A percentile compares a stretch with the other conserved stretches of the same genome.
These are phyloP conservation scores for Oxytropis ochrocephala DNA, from an alignment of 306 rosid genomes.

Conservation along the genomic window DNA sequence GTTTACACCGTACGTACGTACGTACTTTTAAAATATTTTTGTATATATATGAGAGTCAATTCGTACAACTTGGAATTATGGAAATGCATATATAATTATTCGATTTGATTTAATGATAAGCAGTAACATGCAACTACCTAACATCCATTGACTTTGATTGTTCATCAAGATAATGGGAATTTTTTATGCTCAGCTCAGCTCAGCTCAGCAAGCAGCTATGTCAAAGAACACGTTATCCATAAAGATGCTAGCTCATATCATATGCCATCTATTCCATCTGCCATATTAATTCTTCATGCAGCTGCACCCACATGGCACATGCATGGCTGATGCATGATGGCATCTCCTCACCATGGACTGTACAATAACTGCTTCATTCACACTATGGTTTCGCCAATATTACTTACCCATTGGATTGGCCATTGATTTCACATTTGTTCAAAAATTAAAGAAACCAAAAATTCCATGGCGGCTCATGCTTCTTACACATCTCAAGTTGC, in stretches of 20 bases:
- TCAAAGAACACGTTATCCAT: conserved; percentile 1
- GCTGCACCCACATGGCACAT: conserved; percentile 29
- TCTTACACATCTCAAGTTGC: too few species aligned
- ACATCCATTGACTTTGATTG: conserved; percentile 23
- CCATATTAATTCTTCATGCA: conserved; percentile 42
- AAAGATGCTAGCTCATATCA: background rate
- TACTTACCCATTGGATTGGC: too few species aligned
- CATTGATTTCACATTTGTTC: too few species aligned
- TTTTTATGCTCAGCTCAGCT: background rate
- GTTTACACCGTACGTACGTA: too few species aligned
- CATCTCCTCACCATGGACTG: background rate
- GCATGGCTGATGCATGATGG: conserved; percentile 14
- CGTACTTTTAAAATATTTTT: background rate
- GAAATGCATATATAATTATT: background rate
- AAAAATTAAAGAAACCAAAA: too few species aligned
- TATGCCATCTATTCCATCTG: conserved; percentile 27
- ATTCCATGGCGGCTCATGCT: too few species aligned
- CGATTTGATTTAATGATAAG: background rate
- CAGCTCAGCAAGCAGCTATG: background rate
- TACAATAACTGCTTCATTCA: background rate
- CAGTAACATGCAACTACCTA: conserved; percentile 41
- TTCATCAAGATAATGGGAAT: conserved; percentile 25
- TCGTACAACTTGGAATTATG: conserved; percentile 13
- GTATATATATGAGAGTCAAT: conserved; percentile 6
- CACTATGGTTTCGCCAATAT: too few species aligned